These are phyloP conservation scores for Flaveria linearis DNA, from an alignment of 129 eudicot species.

Conservation along the genomic window DNA sequence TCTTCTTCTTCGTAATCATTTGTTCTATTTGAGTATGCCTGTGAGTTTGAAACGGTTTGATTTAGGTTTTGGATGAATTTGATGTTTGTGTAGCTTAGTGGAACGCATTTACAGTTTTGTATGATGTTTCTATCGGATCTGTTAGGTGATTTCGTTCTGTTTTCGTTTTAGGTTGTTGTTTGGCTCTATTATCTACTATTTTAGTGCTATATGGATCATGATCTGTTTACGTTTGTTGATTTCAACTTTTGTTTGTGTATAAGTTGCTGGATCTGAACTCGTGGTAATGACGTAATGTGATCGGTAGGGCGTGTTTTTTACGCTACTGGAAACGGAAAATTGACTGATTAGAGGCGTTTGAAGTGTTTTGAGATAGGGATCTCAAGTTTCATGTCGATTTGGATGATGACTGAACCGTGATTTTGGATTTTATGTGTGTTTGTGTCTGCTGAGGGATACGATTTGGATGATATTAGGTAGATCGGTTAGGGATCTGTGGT, in stretches of 20 bases:
- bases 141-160: not conserved
- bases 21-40: not conserved
- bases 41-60: not conserved
- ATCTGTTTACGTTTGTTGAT: not conserved
- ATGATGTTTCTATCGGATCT: not conserved
- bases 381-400: constrained; percentile 10
- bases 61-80: constrained; percentile 22
- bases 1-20: not conserved
- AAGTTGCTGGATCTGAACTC: constrained; percentile 6
- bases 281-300: not conserved
- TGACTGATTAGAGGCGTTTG: not conserved
- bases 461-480: not conserved
- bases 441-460: not conserved
- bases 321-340: not conserved
- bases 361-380: constrained; percentile 20
- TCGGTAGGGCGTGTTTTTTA: constrained; percentile 2
- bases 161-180: not conserved
- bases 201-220: not conserved
- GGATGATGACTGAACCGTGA: not conserved
- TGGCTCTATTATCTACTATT: not conserved
- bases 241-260: not conserved
- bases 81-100: not conserved
- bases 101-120: not conserved
- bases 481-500: constrained; percentile 23
- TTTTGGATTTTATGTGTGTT: not conserved